Base-by-base conservation (phyloP, 768 basidiomycete genomes). In the Collybiopsis luxurians region DNA sequence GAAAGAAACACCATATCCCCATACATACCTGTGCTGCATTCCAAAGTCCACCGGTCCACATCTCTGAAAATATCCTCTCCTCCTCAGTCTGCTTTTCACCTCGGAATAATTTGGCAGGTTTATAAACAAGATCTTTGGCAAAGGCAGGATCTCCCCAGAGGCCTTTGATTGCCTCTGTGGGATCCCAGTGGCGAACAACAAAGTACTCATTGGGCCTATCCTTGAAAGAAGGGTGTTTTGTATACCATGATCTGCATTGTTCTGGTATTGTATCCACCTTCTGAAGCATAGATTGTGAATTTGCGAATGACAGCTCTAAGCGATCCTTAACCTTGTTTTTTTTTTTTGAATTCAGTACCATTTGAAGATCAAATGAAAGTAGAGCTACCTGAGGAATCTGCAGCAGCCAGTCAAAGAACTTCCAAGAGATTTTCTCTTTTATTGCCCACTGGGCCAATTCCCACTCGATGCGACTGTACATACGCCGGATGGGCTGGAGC, bases 41-140 rank as follows among this genome's bases (percentile, higher is more conserved):
- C 56, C 61, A 61, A 56, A 55, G 61, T 11, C 57, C 39, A 11
- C 60, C 60, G 0, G 60, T 61, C 60, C 60, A 61, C 60, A 61
- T 61, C 46, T 61, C 60, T 27, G 21, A 21, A 53, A 61, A 61
- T 3, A 61, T 43, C 15, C 60, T 5, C 5, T 34, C 31, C 5
- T 34, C 31, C 13, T 34, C 31, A 6, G 13, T 34, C 13, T 34
- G 31, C 5, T 5, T 13, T 34, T 5, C 5, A 6, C 13, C 6
- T 5, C 31, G 31, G 13, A 34, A 34, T 4, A 55, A n/a, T 36
- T 39, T 53, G 19, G 9, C 24, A 4, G 55, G 50, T 9, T 12
- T 4, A 13, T 49, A 56, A 27, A 57, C 50, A 4, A 57, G 42
- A 19, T 61, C 34, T 2, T 59, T 23, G 19, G 61, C 39, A 45